Percentiles rank a stretch among this genome's conserved stretches.
These are phyloP conservation scores for Pythium utonaiense DNA, from an alignment of 352 stramenopile species.

Conservation along the genomic window DNA sequence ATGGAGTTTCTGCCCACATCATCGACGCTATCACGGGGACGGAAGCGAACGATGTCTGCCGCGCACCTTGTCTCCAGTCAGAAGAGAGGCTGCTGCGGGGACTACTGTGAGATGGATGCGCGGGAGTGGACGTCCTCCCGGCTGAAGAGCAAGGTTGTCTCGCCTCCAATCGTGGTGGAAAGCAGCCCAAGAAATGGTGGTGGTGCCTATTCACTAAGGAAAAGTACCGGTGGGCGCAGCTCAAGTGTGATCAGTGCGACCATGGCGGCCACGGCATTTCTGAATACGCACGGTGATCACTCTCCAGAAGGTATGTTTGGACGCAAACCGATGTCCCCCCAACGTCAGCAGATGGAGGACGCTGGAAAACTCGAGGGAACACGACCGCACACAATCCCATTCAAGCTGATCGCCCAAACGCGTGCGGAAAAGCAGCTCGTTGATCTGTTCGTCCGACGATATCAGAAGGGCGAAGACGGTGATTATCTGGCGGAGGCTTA, in stretches of 20 bases:
- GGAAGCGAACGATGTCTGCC: constrained; percentile 50
- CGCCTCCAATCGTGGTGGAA: neutral
- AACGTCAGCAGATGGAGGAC: constrained; percentile 31
- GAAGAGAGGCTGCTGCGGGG: constrained; percentile 63
- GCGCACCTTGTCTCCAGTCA: constrained; percentile 71
- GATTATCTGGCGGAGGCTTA: constrained; percentile 74
- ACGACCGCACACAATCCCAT: constrained; percentile 56
- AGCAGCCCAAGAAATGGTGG: neutral
- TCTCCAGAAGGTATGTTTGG: constrained; percentile 16
- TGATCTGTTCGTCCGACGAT: constrained; percentile 72
- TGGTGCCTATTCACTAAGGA: neutral
- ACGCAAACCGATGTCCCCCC: constrained; percentile 34
- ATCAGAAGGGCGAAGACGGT: constrained; percentile 68
- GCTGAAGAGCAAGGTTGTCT: constrained; percentile 14
- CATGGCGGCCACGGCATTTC: constrained; percentile 49
- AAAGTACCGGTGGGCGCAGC: constrained; percentile 26
- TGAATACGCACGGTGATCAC: constrained; percentile 37
- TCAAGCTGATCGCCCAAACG: constrained; percentile 79
- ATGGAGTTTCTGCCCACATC: constrained; percentile 52
- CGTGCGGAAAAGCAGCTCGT: constrained; percentile 77
- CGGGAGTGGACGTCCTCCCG: constrained; percentile 34
- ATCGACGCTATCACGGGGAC: constrained; percentile 51
- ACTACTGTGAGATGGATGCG: constrained; percentile 60
- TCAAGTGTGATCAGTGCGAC: constrained; percentile 51
- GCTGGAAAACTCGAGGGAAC: neutral